These are phyloP conservation scores for Pythium rhizo-oryzae DNA, from an alignment of 352 stramenopile species.

Conservation along the genomic window DNA sequence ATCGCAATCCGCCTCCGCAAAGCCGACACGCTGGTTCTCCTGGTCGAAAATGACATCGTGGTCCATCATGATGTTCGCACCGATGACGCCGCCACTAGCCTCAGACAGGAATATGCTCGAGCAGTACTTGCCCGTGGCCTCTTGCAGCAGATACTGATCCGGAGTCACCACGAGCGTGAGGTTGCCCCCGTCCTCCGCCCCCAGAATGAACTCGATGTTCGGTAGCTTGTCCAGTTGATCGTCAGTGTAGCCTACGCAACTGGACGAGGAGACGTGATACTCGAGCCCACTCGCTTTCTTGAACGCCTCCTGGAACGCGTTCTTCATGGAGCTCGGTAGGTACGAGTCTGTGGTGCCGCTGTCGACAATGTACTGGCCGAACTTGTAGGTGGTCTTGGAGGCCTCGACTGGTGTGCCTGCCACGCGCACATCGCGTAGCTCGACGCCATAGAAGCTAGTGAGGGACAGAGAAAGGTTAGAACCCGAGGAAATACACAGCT, in stretches of 20 bases:
- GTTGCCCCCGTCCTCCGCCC: constrained; percentile 55
- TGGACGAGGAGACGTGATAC: constrained; percentile 47
- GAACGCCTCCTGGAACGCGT: constrained; percentile 61
- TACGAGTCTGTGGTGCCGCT: constrained; percentile 88
- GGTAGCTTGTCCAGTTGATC: constrained; percentile 55
- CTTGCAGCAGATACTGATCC: constrained; percentile 60
- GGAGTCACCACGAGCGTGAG: constrained; percentile 64
- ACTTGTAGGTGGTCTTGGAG: constrained; percentile 36
- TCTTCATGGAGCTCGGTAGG: constrained; percentile 54
- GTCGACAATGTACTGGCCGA: constrained; percentile 80
- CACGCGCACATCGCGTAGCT: constrained; percentile 71
- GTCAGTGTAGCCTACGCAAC: constrained; percentile 58
- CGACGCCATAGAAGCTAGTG: constrained; percentile 66
- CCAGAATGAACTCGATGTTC: constrained; percentile 71
- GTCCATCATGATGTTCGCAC: constrained; percentile 83
- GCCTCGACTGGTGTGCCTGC: constrained; percentile 60
- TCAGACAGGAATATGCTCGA: constrained; percentile 72
- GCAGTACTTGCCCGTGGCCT: constrained; percentile 55
- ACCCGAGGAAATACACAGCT: not conserved
- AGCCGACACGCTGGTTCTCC: constrained; percentile 71
- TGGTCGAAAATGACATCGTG: constrained; percentile 84
- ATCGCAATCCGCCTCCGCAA: constrained; percentile 71
- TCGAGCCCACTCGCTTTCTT: constrained; percentile 47
- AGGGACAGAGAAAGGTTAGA: not conserved
- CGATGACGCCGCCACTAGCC: constrained; percentile 74